phyloP scores from a whole-genome alignment of 805 yeast species.

The Yarrowia keelungensis region DNA sequence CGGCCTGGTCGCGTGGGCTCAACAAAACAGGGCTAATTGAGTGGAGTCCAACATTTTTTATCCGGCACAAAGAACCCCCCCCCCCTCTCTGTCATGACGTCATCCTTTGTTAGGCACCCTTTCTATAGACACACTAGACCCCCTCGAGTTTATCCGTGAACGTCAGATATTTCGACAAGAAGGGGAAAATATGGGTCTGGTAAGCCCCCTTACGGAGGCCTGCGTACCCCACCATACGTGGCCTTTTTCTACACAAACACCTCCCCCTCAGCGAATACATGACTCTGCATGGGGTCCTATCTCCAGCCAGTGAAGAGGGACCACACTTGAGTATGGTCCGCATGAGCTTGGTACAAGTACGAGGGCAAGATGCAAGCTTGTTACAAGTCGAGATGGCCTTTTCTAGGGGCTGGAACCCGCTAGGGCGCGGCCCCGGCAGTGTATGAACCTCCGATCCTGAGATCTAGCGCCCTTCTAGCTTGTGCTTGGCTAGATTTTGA shows the following conservation, averaged over 20 bases:
- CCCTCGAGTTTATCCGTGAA: not conserved
- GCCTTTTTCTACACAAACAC: not conserved
- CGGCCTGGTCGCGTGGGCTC: too few species aligned
- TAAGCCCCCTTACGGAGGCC: not conserved
- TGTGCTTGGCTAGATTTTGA: too few species aligned
- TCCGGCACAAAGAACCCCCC: not conserved
- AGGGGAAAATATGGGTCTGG: not conserved
- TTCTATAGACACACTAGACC: not conserved
- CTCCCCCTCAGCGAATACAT: not conserved
- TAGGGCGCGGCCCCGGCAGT: not conserved
- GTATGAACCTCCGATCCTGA: not conserved
- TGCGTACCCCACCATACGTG: constrained; percentile 18
- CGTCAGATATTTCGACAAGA: not conserved
- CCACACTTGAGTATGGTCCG: not conserved
- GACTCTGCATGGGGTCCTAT: constrained; percentile 4
- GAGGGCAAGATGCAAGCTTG: too few species aligned
- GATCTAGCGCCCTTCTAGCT: constrained; percentile 4
- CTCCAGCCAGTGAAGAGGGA: constrained; percentile 20
- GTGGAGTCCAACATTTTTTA: not conserved
- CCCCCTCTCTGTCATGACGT: constrained; percentile 19
- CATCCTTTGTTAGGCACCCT: not conserved
- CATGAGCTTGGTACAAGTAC: not conserved
- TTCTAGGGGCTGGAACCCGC: not conserved
- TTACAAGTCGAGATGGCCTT: too few species aligned
- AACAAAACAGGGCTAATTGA: too few species aligned